A percentile compares a stretch with the other conserved stretches of the same genome.
These are phyloP conservation scores for Xanthoceras sorbifolium DNA, from an alignment of 345 rosid genomes.

Conservation along the genomic window DNA sequence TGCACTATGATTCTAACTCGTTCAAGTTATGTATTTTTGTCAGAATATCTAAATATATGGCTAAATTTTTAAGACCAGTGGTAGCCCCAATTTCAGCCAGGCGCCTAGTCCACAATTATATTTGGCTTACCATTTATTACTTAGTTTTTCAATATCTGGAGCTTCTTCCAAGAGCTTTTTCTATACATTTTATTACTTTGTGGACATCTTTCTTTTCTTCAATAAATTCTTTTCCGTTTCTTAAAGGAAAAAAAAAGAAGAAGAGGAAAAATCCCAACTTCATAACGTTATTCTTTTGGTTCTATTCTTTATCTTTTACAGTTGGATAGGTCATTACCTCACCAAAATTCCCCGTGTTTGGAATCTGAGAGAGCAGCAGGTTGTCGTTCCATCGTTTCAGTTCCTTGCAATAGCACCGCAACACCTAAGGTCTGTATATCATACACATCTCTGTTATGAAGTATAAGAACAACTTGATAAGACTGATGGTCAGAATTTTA, in stretches of 20 bases:
- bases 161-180: not conserved
- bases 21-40: not conserved
- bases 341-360: conserved; percentile 34
- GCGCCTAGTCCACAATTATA: not conserved
- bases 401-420: conserved; percentile 36
- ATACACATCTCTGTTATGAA: not conserved
- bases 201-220: not conserved
- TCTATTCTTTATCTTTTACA: conserved; percentile 18
- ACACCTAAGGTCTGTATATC: conserved; percentile 37
- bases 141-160: not conserved
- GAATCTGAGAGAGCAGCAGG: conserved; percentile 26
- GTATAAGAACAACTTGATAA: not conserved
- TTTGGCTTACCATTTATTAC: not conserved
- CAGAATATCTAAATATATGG: not conserved
- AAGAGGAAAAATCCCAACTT: not conserved
- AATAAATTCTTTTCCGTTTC: not conserved
- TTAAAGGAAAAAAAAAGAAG: no score
- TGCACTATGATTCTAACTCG: not conserved
- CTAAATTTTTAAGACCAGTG: not conserved
- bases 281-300: not conserved
- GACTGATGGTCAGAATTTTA: not conserved
- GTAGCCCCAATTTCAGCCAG: not conserved
- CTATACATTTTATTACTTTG: not conserved
- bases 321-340: conserved; percentile 37
- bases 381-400: conserved; percentile 28